A percentile compares a stretch with the other conserved stretches of the same genome.
Evolutionary conservation across 108 stramenopile species (phyloP).

Genomic region (Chaetoceros muelleri): DNA sequence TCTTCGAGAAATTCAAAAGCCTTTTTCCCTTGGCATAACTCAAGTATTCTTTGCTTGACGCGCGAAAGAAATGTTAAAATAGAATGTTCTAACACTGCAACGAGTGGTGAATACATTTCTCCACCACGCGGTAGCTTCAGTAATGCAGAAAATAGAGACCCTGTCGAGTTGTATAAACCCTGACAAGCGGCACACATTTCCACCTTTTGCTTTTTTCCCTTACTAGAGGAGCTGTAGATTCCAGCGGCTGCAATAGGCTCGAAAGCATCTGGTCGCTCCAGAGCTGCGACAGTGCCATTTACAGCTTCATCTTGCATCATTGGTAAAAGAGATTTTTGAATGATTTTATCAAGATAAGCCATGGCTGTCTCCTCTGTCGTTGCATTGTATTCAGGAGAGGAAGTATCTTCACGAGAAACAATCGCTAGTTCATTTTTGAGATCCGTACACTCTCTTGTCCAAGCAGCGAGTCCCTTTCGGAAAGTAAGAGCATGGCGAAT

Average conservation of each 20-base stretch:
- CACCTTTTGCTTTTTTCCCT: constrained; percentile 65
- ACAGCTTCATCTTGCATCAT: constrained; percentile 80
- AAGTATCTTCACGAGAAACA: constrained; percentile 61
- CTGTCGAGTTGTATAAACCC: constrained; percentile 57
- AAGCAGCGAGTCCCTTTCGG: constrained; percentile 52
- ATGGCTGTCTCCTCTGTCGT: constrained; percentile 46
- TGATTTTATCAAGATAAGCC: constrained; percentile 66
- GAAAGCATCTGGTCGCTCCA: constrained; percentile 79
- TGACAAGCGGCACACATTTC: constrained; percentile 80
- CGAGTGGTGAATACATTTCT: constrained; percentile 73
- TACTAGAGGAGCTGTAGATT: constrained; percentile 50
- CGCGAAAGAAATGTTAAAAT: constrained; percentile 81
- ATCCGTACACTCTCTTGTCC: constrained; percentile 45
- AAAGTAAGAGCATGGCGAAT: constrained; percentile 72
- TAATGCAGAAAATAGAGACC: constrained; percentile 73
- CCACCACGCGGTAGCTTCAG: constrained; percentile 75
- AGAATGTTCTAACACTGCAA: constrained; percentile 78
- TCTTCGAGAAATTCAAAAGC: constrained; percentile 54
- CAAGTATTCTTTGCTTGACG: constrained; percentile 57
- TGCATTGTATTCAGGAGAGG: constrained; percentile 33
- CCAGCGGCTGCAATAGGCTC: constrained; percentile 59
- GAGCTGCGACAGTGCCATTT: constrained; percentile 61
- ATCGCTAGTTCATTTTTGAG: constrained; percentile 47
- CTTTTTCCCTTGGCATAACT: constrained; percentile 52
- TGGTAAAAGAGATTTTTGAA: constrained; percentile 68